Evolutionary conservation across 1,284 basidiomycete species (phyloP), one percentile per base, ranked within the genome.

Genomic region (Ustilago cynodontis): DNA sequence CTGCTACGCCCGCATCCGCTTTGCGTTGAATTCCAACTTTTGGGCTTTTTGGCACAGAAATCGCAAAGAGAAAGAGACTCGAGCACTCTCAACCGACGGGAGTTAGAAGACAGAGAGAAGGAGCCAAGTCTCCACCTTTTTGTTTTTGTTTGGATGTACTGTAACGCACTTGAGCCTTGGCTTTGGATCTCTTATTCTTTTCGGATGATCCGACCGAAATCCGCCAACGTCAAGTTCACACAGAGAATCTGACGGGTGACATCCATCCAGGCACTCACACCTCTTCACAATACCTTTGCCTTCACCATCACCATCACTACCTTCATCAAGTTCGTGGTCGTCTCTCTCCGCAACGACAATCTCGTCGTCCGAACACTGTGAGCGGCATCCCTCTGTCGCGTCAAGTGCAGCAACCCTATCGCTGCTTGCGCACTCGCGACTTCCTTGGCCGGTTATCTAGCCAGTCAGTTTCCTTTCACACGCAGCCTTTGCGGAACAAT

Each of bases 121-220:
- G 18, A 41, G 18, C n/a, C n/a, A 39, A 43, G 20, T 43, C 41
- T 43, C 41, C 41, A 43, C 41, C 9, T 43, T 43, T n/a, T 43
- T 37, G 31, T 6, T 11, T 33, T 16, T 39, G 20, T 33, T 33
- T 33, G 31, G 31, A 33, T 11, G 31, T 33, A 18, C 18, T 11
- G 41, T 43, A 7, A 43, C 41, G 41, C 41, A 43, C 47, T 49
- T 26, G 9, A 26, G 22, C 47, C 47, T 49, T 49, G 47, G 47
- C 47, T 47, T 49, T 49, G 47, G 47, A 22, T 47, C 20, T 26
- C 24, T 47, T 13, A 14, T 26, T 16, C 47, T 49, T 28, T 49
- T 26, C 47, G 47, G 47, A 49, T 49, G 47, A 49, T 49, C 47
- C 47, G 22, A 26, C 47, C 47, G 47, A 24, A 49, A 49, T 49